Conservation (phyloP, 1,284 basidiomycete genomes). For the Golubevia pallescens region DNA sequence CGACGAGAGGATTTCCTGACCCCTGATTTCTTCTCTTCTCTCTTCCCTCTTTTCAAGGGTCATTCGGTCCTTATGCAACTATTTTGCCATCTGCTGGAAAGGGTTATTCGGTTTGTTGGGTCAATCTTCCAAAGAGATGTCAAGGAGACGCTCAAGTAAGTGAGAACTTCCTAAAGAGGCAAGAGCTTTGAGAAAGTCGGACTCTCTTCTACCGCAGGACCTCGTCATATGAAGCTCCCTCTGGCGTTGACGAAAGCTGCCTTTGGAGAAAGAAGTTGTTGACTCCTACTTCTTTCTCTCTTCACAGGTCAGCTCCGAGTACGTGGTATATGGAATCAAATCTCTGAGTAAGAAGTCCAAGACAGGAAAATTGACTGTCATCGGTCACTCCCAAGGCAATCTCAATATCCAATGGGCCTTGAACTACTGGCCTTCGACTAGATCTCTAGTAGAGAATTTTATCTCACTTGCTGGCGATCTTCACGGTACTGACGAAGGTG, state of each 20-base stretch:
- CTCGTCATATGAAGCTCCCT: not conserved
- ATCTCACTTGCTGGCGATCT: slow-evolving; percentile 17
- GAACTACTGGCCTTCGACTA: slow-evolving; percentile 16
- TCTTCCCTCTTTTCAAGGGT: too few relatives aligned
- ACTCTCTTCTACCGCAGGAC: not conserved
- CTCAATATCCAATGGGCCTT: slow-evolving; percentile 28
- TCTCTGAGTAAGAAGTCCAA: slow-evolving; percentile 1
- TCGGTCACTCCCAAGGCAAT: slow-evolving; percentile 26
- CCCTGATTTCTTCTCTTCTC: too few relatives aligned
- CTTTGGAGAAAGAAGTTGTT: not conserved
- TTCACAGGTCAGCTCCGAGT: slow-evolving; percentile 10
- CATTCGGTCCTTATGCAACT: slow-evolving; percentile 8
- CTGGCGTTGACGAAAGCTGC: not conserved
- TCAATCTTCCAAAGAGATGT: slow-evolving; percentile 9
- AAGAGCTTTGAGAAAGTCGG: not conserved
- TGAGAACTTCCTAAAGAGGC: not conserved
- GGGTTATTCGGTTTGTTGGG: slow-evolving; percentile 20
- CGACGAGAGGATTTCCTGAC: too few relatives aligned
- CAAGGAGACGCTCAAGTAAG: slow-evolving; percentile 11
- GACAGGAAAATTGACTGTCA: slow-evolving; percentile 13
- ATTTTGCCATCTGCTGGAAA: slow-evolving; percentile 10
- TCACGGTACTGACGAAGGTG: slow-evolving; percentile 13
- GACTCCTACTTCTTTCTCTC: not conserved
- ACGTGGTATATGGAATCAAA: slow-evolving; percentile 16
- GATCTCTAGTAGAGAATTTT: slow-evolving; percentile 2